Evolutionary conservation across 306 rosid species (phyloP).

Genomic region (Mimosa pudica): DNA sequence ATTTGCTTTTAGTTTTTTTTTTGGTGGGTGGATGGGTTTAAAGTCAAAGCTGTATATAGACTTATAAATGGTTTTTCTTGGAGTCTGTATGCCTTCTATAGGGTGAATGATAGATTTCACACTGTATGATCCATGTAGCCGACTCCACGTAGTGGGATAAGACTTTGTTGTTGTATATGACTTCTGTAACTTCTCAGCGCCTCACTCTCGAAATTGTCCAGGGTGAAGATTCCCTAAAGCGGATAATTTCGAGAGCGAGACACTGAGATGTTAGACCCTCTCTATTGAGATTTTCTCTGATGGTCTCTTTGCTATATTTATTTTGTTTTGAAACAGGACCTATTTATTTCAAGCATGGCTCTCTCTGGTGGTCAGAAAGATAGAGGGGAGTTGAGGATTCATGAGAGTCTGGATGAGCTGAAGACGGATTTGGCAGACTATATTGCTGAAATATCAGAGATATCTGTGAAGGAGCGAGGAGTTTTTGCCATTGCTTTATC

Average conservation of each 20-base stretch:
- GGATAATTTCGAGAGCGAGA: too few species aligned
- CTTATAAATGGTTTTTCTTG: neutral
- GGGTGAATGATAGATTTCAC: neutral
- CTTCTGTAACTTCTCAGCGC: too few species aligned
- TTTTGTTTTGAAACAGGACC: conserved; percentile 29
- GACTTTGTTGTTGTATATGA: too few species aligned
- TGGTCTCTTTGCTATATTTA: neutral
- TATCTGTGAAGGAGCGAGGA: conserved; percentile 89
- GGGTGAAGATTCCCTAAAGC: too few species aligned
- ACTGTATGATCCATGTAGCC: too few species aligned
- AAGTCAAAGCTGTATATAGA: conserved; percentile 11
- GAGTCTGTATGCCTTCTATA: conserved; percentile 11
- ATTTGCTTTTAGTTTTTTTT: conserved; percentile 25
- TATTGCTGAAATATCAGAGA: conserved; percentile 84
- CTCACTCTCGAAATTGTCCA: too few species aligned
- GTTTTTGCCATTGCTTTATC: conserved; percentile 85
- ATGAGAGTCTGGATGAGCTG: conserved; percentile 91
- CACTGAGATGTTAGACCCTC: too few species aligned
- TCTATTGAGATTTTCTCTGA: conserved; percentile 28
- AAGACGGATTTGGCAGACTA: conserved; percentile 84
- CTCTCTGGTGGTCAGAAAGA: conserved; percentile 49
- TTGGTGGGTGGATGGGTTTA: neutral
- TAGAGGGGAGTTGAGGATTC: conserved; percentile 71
- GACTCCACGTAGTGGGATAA: too few species aligned
- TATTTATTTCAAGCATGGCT: conserved; percentile 59